A percentile compares a stretch with the other conserved stretches of the same genome.
These are phyloP conservation scores for Parachaetomium inaequale DNA, from an alignment of 495 filamentous ascomycete genomes.

Conservation along the genomic window DNA sequence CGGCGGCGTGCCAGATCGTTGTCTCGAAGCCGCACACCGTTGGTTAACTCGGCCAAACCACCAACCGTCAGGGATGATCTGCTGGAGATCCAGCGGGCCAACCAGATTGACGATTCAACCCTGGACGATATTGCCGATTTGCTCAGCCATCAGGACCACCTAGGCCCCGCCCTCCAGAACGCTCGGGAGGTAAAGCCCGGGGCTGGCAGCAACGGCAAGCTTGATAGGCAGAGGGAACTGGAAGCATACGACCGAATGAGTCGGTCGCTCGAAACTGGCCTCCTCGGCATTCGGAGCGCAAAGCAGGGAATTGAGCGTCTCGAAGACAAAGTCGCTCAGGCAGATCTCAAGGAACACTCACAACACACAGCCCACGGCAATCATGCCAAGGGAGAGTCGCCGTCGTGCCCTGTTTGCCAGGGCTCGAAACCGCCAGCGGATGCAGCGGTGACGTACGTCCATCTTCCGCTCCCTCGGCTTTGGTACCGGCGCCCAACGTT, in stretches of 20 bases:
- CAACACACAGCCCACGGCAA: conserved; percentile 11
- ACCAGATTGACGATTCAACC: conserved; percentile 53
- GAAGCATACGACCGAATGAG: conserved; percentile 56
- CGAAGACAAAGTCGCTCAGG: conserved; percentile 55
- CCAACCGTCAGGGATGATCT: conserved; percentile 50
- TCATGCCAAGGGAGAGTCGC: neutral
- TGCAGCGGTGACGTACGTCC: conserved; percentile 30
- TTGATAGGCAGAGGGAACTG: conserved; percentile 47
- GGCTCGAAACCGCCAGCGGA: neutral
- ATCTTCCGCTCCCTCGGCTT: conserved; percentile 57
- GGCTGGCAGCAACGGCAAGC: conserved; percentile 1
- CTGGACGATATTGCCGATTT: conserved; percentile 49
- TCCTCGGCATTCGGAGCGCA: conserved; percentile 61
- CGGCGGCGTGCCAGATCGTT: conserved; percentile 34
- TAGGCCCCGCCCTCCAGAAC: neutral
- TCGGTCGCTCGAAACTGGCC: conserved; percentile 55
- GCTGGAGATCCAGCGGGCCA: conserved; percentile 44
- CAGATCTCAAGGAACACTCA: conserved; percentile 27
- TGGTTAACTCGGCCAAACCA: conserved; percentile 48
- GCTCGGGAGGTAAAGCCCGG: conserved; percentile 10
- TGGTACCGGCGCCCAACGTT: conserved; percentile 47
- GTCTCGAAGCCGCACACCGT: conserved; percentile 33
- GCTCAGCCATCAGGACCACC: conserved; percentile 27
- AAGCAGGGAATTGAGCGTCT: conserved; percentile 63
- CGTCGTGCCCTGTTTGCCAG: conserved; percentile 18